Evolutionary conservation across 2,329 filamentous ascomycete genomes (phyloP), one percentile per base, ranked within the genome.

Genomic region (Aspergillus cejpii): DNA sequence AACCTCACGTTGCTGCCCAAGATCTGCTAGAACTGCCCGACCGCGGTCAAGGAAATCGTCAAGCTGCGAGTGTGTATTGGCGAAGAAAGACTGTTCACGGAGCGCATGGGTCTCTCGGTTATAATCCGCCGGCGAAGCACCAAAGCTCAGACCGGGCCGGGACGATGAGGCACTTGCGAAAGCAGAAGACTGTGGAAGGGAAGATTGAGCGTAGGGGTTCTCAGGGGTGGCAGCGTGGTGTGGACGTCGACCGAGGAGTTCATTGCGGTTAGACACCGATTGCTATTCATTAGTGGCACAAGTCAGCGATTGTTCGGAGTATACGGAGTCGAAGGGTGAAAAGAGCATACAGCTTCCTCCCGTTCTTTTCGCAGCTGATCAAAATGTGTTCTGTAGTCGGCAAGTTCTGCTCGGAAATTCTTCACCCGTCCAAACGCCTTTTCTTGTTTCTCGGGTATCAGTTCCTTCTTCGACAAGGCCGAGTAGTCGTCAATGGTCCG

Each of bases 21-120:
- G 68, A 68, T 97, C 90, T 5, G 86, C 85, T 21, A 97, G 75
- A 28, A 98, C 92, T 1, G 89, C 87, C 61, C 94, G 82, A 0
- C 92, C 92, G 2, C 91, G 77, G 38, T 94, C 90, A 45, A 98
- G 79, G 62, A 95, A 98, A 55, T 97, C 91, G 63, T 98, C 92
- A 1, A 98, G 76, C 42, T 92, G 88, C 14, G 77, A 78, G 62
- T 94, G 86, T 3, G 91, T 92, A 56, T 78, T 83, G 15, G 79
- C 68, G 58, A 96, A 87, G 73, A 98, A 97, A 49, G 77, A 84
- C 59, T 95, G 88, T 70, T 98, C 92, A 39, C 89, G 78, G 53
- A 97, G 73, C 2, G 90, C 89, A 63, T 96, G 89, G 3, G 78
- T 71, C 70, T 96, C 90, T 40, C 90, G 78, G 44, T 73, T 75